phyloP scores from a whole-genome alignment of 2,329 filamentous ascomycete genomes.

The Tympanopsis confertula region DNA sequence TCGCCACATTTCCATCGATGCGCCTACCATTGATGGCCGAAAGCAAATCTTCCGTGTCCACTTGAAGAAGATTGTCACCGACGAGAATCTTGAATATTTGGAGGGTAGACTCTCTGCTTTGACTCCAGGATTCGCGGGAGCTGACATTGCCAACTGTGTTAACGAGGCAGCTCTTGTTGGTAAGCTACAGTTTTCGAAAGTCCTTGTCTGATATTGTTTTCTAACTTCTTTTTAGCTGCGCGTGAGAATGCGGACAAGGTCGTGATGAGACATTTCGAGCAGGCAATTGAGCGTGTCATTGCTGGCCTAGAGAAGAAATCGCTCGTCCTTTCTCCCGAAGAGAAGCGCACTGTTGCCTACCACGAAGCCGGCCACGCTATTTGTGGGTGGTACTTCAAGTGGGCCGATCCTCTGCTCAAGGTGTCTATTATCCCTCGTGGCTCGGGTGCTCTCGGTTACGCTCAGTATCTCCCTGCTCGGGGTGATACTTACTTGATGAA shows the following conservation, averaged over 20 bases:
- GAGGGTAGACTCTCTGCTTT: conserved; percentile 81
- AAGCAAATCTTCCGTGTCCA: conserved; percentile 95
- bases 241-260: conserved; percentile 71
- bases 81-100: conserved; percentile 78
- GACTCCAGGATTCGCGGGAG: conserved; percentile 92
- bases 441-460: conserved; percentile 85
- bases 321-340: conserved; percentile 78
- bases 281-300: conserved; percentile 93
- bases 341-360: conserved; percentile 94
- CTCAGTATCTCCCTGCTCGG: conserved; percentile 72
- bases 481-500: conserved; percentile 93
- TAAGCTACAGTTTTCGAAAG: conserved; percentile 33
- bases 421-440: conserved; percentile 97
- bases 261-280: conserved; percentile 84
- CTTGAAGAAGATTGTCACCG: conserved; percentile 84
- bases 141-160: conserved; percentile 95
- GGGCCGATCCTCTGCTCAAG: conserved; percentile 93
- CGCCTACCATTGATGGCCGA: conserved; percentile 90
- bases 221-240: conserved; percentile 61
- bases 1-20: conserved; percentile 87
- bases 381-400: conserved; percentile 94
- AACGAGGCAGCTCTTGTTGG: conserved; percentile 95
- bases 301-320: conserved; percentile 97
- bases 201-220: too few relatives aligned
- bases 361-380: conserved; percentile 97